phyloP scores from a whole-genome alignment of 1,284 basidiomycete species.

The Ceratobasidium sp. region DNA sequence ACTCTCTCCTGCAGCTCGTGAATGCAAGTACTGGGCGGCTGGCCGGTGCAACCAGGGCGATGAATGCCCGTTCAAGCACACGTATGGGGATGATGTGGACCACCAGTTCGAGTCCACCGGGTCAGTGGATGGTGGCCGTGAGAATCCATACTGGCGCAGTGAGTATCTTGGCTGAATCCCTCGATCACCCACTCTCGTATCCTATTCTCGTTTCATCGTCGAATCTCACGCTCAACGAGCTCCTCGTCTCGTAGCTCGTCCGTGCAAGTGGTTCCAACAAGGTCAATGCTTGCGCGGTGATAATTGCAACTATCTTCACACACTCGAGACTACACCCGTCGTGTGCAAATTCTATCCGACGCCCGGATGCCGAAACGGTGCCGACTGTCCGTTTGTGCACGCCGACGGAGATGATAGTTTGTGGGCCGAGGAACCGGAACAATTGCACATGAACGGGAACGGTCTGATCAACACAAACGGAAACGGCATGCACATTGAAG shows the following conservation, averaged over 20 bases:
- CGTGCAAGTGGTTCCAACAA: constrained; percentile 38
- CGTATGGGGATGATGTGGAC: constrained; percentile 33
- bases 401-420: neutral
- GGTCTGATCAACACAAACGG: neutral
- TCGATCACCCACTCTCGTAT: neutral
- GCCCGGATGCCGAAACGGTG: constrained; percentile 31
- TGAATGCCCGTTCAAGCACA: constrained; percentile 37
- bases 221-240: constrained; percentile 24
- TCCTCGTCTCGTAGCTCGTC: constrained; percentile 3
- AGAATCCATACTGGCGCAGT: constrained; percentile 38
- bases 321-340: constrained; percentile 32
- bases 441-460: constrained; percentile 2
- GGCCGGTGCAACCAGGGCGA: constrained; percentile 38
- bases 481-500: constrained; percentile 2
- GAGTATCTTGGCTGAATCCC: neutral
- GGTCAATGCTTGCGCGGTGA: constrained; percentile 36
- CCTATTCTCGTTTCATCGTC: neutral
- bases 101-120: constrained; percentile 11
- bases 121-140: neutral
- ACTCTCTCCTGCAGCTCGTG: constrained; percentile 1
- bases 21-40: constrained; percentile 38
- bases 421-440: constrained; percentile 3
- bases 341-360: constrained; percentile 36
- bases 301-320: constrained; percentile 37
- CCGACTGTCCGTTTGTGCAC: constrained; percentile 35